Percentiles rank a stretch among this genome's conserved stretches.
phyloP scores from a whole-genome alignment of 148 eudicot genomes.

The Suaeda aralocaspica region DNA sequence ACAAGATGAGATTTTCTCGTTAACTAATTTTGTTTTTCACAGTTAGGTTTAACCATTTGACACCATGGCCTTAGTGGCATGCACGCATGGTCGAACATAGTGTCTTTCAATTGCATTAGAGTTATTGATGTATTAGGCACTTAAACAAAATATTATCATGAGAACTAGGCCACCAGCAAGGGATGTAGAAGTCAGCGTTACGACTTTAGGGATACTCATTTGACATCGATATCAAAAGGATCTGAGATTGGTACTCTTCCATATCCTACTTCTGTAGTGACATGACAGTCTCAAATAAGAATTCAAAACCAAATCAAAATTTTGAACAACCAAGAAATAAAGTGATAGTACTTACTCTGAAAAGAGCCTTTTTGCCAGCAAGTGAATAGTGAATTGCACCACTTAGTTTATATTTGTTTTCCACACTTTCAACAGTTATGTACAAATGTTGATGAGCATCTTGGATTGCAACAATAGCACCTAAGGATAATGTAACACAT shows the following conservation, averaged over 20 bases:
- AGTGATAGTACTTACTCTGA: constrained; percentile 52
- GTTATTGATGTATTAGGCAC: too few relatives aligned
- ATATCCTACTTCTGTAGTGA: background rate
- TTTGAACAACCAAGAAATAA: constrained; percentile 1
- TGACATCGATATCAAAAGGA: too few relatives aligned
- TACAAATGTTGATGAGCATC: constrained; percentile 88
- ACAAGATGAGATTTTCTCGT: too few relatives aligned
- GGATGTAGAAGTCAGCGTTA: too few relatives aligned
- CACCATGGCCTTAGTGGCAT: too few relatives aligned
- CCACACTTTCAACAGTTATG: constrained; percentile 56
- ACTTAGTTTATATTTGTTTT: constrained; percentile 57
- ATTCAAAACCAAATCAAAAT: constrained; percentile 3
- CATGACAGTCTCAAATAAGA: background rate
- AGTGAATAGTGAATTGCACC: constrained; percentile 81
- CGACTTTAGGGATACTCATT: background rate
- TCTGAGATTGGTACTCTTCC: too few relatives aligned
- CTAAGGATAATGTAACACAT: constrained; percentile 34
- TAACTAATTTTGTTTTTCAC: too few relatives aligned
- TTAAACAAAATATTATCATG: too few relatives aligned
- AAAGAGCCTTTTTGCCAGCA: constrained; percentile 74
- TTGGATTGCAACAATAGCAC: constrained; percentile 82
- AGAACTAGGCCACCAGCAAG: too few relatives aligned
- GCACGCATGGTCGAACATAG: too few relatives aligned
- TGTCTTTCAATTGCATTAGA: too few relatives aligned
- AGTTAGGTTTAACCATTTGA: too few relatives aligned